Evolutionary conservation across 169 alveolate genomes (phyloP).

Genomic region (Plasmodium reichenowi): DNA sequence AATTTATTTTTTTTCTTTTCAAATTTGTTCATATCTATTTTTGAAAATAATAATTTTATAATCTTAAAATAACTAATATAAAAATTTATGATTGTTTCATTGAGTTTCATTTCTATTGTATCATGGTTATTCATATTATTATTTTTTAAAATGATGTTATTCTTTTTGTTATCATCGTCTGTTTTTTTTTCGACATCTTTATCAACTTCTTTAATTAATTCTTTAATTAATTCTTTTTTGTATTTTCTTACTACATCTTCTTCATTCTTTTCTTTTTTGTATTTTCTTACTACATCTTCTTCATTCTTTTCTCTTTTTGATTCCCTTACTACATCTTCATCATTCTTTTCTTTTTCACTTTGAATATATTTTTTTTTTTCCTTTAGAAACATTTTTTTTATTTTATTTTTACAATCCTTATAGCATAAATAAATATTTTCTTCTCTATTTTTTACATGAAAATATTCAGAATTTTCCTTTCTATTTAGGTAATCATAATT

Average conservation of each 20-base stretch:
- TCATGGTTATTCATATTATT: neutral
- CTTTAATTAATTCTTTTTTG: neutral
- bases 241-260: neutral
- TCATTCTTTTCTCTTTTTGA: no score
- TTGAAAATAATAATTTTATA: conserved; percentile 40
- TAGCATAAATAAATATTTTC: neutral
- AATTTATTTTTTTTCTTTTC: conserved; percentile 71
- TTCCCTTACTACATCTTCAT: neutral
- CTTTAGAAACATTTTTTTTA: neutral
- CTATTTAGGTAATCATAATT: neutral
- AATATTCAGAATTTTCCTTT: neutral
- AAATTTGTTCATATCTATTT: conserved; percentile 61
- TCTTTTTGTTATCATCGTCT: no score
- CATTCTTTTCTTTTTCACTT: neutral
- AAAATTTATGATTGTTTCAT: conserved; percentile 45
- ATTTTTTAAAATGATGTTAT: no score
- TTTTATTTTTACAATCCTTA: conserved; percentile 6
- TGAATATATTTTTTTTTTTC: neutral
- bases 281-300: no score
- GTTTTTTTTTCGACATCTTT: neutral
- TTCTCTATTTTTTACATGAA: neutral
- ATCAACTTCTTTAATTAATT: neutral
- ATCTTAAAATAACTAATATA: conserved; percentile 57
- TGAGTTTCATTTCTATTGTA: conserved; percentile 17
- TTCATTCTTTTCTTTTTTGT: no score